phyloP scores from a whole-genome alignment of 352 stramenopile species.

The Phytopythium helicoides region DNA sequence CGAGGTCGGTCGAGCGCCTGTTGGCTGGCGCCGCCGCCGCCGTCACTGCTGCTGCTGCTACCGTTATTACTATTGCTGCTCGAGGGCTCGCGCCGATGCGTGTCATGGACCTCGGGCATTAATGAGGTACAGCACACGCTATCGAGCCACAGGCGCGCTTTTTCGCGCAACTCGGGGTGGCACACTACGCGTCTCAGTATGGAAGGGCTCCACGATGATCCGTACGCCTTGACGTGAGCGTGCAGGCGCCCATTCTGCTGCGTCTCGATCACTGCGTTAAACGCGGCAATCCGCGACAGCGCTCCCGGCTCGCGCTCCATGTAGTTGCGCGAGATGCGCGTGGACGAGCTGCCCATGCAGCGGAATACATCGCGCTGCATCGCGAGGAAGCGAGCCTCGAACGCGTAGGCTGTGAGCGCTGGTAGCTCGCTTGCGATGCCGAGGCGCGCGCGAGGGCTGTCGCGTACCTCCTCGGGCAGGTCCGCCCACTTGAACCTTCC shows the following conservation, averaged over 20 bases:
- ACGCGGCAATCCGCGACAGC: constrained; percentile 8
- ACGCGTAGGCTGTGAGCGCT: constrained; percentile 5
- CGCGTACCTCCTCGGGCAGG: not conserved
- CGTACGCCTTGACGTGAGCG: constrained; percentile 13
- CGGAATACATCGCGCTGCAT: too few species aligned
- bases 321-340: constrained; percentile 7
- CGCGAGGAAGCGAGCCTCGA: too few species aligned
- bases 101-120: not conserved
- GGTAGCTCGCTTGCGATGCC: constrained; percentile 9
- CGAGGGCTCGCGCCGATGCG: too few species aligned
- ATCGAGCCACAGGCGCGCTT: too few species aligned
- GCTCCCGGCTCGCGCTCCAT: not conserved
- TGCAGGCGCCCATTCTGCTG: constrained; percentile 16
- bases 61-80: too few species aligned
- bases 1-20: too few species aligned
- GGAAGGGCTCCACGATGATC: constrained; percentile 3
- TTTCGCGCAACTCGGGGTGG: not conserved
- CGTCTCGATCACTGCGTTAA: constrained; percentile 14
- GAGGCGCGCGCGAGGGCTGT: constrained; percentile 1
- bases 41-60: too few species aligned
- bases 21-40: too few species aligned
- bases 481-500: too few species aligned
- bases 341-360: not conserved
- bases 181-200: constrained; percentile 11
- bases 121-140: not conserved